Base-by-base conservation (phyloP, 371 early-diverging fungal species). In the Mortierella sp. region DNA sequence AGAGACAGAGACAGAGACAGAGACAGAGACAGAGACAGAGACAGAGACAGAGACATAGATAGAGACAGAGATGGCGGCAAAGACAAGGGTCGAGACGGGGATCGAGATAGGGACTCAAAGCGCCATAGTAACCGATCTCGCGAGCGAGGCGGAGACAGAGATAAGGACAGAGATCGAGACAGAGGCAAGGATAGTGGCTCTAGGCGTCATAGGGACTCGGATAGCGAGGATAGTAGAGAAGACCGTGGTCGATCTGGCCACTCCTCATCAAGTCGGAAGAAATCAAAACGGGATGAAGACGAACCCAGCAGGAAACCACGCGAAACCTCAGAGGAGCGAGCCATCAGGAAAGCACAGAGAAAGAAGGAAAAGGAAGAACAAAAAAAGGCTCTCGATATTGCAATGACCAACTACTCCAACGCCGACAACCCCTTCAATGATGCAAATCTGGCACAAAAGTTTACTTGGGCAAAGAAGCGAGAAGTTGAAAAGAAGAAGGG, bases 401-500 rank as follows among this genome's bases (percentile, higher is more conserved):
- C 71, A 18, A 64, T 74, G 65, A 67, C 54, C 51, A 83, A 78
- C 37, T 96, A 96, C 76, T 89, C 90, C 43, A 93, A 93, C 66
- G 84, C 89, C 3, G 94, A 94, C 64, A 96, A 94, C 73, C 95
- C 95, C 5, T 94, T 96, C 65, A 93, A 93, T 69, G 96, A 96
- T 78, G 85, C 87, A 16, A 93, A 95, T 52, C 86, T 97, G 5
- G 89, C 90, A 58, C 89, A 91, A 60, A 96, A 96, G 78, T 98
- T 98, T 79, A 94, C 94, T 3, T 98, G 98, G 98, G 87, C 89
- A 43, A 95, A 95, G 78, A 94, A 94, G 68, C 80, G 90, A 0
- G 92, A 96, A 72, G 84, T 88, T 40, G 96, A 96, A 66, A 84
- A 87, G 22, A 94, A 94, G 70, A 75, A 86, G 32, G 96, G 95